These are phyloP conservation scores for Russula sp. DNA, from an alignment of 768 basidiomycete species.

Conservation along the genomic window DNA sequence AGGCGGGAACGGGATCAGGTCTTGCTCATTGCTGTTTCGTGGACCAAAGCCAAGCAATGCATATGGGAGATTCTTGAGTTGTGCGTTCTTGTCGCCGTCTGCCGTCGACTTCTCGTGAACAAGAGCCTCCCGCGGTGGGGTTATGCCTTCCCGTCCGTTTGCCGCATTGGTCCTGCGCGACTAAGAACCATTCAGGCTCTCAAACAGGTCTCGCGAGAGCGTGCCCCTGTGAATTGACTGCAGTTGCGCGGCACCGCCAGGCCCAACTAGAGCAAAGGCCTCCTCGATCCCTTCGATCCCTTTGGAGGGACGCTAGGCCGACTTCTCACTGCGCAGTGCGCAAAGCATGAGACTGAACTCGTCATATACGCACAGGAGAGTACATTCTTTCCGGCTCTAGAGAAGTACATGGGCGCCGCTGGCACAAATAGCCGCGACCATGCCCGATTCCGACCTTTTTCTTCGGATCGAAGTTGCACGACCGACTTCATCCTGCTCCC, in stretches of 20 bases:
- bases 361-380: too few species aligned
- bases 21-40: conserved; percentile 43
- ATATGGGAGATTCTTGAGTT: conserved; percentile 28
- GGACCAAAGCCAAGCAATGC: too few species aligned
- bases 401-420: too few species aligned
- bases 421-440: too few species aligned
- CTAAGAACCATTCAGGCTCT: conserved; percentile 43
- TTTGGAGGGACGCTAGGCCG: conserved; percentile 33
- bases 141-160: conserved; percentile 14
- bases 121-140: conserved; percentile 41
- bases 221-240: conserved; percentile 52
- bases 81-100: conserved; percentile 50
- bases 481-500: too few species aligned
- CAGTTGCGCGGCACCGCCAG: conserved; percentile 43
- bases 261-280: conserved; percentile 57
- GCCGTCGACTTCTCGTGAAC: conserved; percentile 29
- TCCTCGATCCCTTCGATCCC: conserved; percentile 56
- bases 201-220: conserved; percentile 65
- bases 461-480: too few species aligned
- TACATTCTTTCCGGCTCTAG: too few species aligned
- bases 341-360: conserved; percentile 41
- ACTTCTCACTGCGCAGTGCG: conserved; percentile 35
- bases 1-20: conserved; percentile 74
- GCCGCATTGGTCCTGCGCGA: conserved; percentile 30
- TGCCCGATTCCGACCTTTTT: too few species aligned